Conservation (phyloP, 2,329 filamentous ascomycete species). For the Epichloe gansuensis region DNA sequence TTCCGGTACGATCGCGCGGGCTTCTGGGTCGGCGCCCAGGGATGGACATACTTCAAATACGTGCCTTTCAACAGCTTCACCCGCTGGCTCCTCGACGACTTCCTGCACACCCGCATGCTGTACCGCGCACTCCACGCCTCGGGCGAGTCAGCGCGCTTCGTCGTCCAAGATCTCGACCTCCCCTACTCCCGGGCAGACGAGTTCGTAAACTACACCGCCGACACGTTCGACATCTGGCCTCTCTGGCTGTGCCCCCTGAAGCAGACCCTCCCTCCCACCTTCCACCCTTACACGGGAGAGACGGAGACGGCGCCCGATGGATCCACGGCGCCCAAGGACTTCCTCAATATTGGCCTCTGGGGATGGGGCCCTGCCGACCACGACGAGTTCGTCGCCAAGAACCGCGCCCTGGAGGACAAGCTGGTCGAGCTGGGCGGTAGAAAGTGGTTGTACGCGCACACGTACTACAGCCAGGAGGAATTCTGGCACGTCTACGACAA, state of each 20-base stretch:
- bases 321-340: slow-evolving; percentile 17
- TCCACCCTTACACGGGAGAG: slow-evolving; percentile 39
- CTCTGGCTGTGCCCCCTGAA: slow-evolving; percentile 47
- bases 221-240: slow-evolving; percentile 42
- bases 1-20: slow-evolving; percentile 66
- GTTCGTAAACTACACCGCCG: slow-evolving; percentile 43
- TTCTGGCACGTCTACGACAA: slow-evolving; percentile 53
- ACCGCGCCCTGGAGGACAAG: slow-evolving; percentile 58
- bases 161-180: slow-evolving; percentile 55
- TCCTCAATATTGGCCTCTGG: slow-evolving; percentile 64
- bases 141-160: slow-evolving; percentile 49
- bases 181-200: slow-evolving; percentile 37
- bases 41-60: slow-evolving; percentile 52
- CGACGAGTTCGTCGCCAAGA: slow-evolving; percentile 51
- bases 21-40: slow-evolving; percentile 58
- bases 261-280: slow-evolving; percentile 35
- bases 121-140: slow-evolving; percentile 59
- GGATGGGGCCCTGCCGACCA: slow-evolving; percentile 52
- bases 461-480: slow-evolving; percentile 63
- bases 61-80: slow-evolving; percentile 54
- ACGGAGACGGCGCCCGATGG: slow-evolving; percentile 13
- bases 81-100: slow-evolving; percentile 58
- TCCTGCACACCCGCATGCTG: slow-evolving; percentile 60
- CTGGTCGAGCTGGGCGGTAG: slow-evolving; percentile 57
- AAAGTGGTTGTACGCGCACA: slow-evolving; percentile 82